These are phyloP conservation scores for Zygosaccharomyces bailii DNA, from an alignment of 805 yeast genomes.

Conservation along the genomic window DNA sequence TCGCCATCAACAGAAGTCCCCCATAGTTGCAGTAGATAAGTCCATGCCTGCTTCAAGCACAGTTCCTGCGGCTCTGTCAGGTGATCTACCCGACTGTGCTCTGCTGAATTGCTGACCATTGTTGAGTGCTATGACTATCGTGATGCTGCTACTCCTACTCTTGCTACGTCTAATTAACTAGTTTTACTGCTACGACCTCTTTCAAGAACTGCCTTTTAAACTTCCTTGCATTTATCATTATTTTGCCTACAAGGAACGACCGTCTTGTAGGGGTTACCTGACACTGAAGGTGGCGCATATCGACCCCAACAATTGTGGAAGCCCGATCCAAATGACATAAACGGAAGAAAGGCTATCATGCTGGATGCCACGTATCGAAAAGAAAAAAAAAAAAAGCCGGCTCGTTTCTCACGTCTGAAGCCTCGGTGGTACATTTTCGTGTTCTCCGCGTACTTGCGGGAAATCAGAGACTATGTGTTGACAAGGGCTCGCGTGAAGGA, in stretches of 20 bases:
- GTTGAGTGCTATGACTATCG: neutral
- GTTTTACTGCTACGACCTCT: neutral
- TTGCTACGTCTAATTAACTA: neutral
- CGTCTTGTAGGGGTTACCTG: neutral
- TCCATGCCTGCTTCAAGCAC: constrained; percentile 68
- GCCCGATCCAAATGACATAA: neutral
- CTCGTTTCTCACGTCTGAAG: neutral
- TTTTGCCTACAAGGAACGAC: neutral
- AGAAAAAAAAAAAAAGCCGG: neutral
- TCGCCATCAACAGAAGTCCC: constrained; percentile 44
- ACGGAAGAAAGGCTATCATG: neutral
- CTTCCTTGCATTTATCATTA: neutral
- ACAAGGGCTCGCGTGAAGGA: too few species aligned
- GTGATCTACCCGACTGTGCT: constrained; percentile 38
- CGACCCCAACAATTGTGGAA: neutral
- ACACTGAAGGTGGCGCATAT: neutral
- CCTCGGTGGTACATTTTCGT: neutral
- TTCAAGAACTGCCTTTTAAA: too few species aligned
- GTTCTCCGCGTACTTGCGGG: neutral
- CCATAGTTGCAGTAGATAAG: constrained; percentile 55
- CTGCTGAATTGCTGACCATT: neutral
- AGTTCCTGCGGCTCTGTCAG: constrained; percentile 56
- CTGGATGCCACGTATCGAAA: neutral
- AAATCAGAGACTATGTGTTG: too few species aligned
- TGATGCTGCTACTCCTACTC: neutral